Evolutionary conservation across 352 stramenopile genomes (phyloP), one percentile per base, ranked within the genome.

Genomic region (Phytophthora podocarpi): DNA sequence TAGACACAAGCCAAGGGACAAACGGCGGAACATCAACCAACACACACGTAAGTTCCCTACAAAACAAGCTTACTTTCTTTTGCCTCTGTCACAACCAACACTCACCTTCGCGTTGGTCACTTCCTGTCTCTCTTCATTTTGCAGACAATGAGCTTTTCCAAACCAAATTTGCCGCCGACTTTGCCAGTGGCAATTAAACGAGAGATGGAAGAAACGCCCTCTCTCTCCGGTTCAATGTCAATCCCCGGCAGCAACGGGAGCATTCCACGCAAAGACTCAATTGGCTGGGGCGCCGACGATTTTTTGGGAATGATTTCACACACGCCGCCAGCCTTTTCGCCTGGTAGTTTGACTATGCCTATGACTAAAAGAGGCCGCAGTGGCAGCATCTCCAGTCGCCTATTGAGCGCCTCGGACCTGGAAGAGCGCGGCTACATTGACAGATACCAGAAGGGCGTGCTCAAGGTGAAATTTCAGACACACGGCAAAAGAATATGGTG

Each of bases 381-480:
- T 53, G 87, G 87, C 35, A 94, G 85, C 47, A 93, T 95, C 49
- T 93, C 85, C 21, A 91, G 87, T 52, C 82, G 87, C 28, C 66
- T 96, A 42, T 66, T 94, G n/a, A 96, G 88, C 46, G 90, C 90
- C 3, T 93, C 90, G 4, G 90, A 97, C 37, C 61, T 97, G 18
- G 90, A 97, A 62, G 90, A 97, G 58, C 89, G 89, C 41, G 90
- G 90, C 9, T 81, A 96, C 36, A 97, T 97, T 55, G 89, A 97
- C 60, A 70, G 88, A 47, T 90, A 91, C 34, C 90, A 97, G 60
- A 97, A 97, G 67, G 89, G 89, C 15, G 85, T 97, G 26, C 67
- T 97, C 2, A 97, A 97, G 79, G 82, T 91, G 46, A 21, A 36
- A 47, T 28, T 57, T 41, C 32, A 27, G 15, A 12, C 24, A 18